These are phyloP conservation scores for Paraphoma chrysanthemicola DNA, from an alignment of 2,329 filamentous ascomycete species.

Conservation along the genomic window DNA sequence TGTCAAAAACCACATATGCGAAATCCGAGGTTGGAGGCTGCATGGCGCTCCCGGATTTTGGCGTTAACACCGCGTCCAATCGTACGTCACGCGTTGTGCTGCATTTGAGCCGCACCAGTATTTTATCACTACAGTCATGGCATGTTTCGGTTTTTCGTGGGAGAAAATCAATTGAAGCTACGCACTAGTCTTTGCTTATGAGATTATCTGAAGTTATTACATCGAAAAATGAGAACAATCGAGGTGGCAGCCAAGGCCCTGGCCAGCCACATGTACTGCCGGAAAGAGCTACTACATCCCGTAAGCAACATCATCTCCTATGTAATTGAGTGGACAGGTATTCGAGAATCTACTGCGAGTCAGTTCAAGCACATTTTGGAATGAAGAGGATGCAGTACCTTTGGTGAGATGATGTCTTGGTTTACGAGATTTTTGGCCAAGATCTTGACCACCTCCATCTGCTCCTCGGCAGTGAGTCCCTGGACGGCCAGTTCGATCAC, in stretches of 20 bases:
- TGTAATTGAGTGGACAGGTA: slow-evolving; percentile 29
- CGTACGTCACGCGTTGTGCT: too few relatives aligned
- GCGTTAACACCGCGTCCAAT: neutral
- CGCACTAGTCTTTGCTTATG: too few relatives aligned
- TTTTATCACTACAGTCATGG: too few relatives aligned
- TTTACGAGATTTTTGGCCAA: slow-evolving; percentile 70
- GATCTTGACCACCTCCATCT: slow-evolving; percentile 77
- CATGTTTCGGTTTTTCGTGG: neutral
- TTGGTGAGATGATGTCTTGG: slow-evolving; percentile 63
- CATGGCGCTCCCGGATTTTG: neutral
- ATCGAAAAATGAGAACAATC: neutral
- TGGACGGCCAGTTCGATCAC: slow-evolving; percentile 93
- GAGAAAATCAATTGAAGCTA: neutral
- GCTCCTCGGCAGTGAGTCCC: slow-evolving; percentile 85
- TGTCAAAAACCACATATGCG: neutral
- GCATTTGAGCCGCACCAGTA: too few relatives aligned
- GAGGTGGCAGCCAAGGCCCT: neutral
- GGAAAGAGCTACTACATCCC: neutral
- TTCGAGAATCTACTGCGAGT: slow-evolving; percentile 29
- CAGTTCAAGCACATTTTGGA: neutral
- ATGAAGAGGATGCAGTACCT: slow-evolving; percentile 49
- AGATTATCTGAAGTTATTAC: neutral
- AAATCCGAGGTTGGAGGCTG: slow-evolving; percentile 3
- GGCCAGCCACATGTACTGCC: neutral
- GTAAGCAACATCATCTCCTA: slow-evolving; percentile 23